These are phyloP conservation scores for Metarhizium anisopliae DNA, from an alignment of 2,329 filamentous ascomycete species.

Conservation along the genomic window DNA sequence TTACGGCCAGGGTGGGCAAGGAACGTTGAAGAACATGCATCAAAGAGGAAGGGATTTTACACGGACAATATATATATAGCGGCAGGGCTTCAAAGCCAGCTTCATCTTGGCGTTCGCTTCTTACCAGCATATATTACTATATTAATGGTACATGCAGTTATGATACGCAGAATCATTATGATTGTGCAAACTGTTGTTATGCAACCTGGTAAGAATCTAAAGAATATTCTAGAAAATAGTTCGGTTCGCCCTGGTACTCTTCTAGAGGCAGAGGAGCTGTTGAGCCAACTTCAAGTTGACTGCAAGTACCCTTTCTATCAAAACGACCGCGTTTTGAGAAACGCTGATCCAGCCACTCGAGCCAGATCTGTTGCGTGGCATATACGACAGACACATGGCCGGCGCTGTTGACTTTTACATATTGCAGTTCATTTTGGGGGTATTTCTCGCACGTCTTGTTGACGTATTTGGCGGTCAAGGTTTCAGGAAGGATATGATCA, in stretches of 20 bases:
- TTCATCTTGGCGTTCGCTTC: background rate
- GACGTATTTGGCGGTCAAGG: slow-evolving; percentile 9
- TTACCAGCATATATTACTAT: background rate
- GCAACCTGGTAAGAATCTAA: slow-evolving; percentile 6
- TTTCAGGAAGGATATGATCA: slow-evolving; percentile 12
- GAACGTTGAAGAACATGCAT: background rate
- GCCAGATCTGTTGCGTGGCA: slow-evolving; percentile 15
- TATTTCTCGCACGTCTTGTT: slow-evolving; percentile 12
- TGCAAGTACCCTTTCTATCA: background rate
- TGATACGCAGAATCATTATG: background rate
- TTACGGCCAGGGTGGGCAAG: background rate
- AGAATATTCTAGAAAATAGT: slow-evolving; percentile 7
- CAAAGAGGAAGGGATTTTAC: background rate
- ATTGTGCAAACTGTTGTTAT: background rate
- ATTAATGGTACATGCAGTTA: background rate
- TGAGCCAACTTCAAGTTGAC: slow-evolving; percentile 3
- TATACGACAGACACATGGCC: slow-evolving; percentile 11
- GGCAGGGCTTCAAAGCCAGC: background rate
- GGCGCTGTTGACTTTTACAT: slow-evolving; percentile 9
- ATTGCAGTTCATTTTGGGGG: slow-evolving; percentile 9
- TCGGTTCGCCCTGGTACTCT: slow-evolving; percentile 6
- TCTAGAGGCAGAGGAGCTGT: slow-evolving; percentile 6
- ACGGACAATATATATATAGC: background rate
- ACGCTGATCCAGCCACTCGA: slow-evolving; percentile 15
- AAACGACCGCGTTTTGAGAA: slow-evolving; percentile 2